Percentiles rank a stretch among this genome's conserved stretches.
Evolutionary conservation across 179 eudicot genomes (phyloP).

Genomic region (Heliamphora pulchella): DNA sequence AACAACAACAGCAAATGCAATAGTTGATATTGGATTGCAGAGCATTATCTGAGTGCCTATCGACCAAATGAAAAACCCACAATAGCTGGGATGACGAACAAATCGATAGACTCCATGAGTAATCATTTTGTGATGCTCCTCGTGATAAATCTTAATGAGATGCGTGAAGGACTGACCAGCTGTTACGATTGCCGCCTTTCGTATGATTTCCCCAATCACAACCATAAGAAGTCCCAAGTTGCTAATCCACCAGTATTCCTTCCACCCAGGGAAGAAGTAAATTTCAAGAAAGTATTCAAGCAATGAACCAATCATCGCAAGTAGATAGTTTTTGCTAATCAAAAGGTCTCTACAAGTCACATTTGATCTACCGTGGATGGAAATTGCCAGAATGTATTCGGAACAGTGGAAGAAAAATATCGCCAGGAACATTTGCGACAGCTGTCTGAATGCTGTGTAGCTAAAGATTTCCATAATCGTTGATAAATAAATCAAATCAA

Average conservation of each 20-base stretch:
- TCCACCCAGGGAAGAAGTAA: constrained; percentile 53
- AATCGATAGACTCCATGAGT: constrained; percentile 62
- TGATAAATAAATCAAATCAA: constrained; percentile 19
- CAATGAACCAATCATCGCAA: constrained; percentile 67
- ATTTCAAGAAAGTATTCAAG: constrained; percentile 64
- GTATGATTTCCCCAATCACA: constrained; percentile 58
- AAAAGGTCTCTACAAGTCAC: constrained; percentile 63
- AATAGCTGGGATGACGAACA: constrained; percentile 74
- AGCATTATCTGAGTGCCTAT: constrained; percentile 87
- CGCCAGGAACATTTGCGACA: constrained; percentile 35
- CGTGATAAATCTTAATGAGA: constrained; percentile 58
- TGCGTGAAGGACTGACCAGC: constrained; percentile 94
- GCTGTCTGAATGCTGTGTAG: constrained; percentile 36
- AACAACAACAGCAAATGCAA: constrained; percentile 59
- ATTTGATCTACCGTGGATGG: constrained; percentile 56
- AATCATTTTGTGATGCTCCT: constrained; percentile 63
- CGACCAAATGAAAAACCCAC: constrained; percentile 85
- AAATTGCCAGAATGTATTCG: constrained; percentile 46
- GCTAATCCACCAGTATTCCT: constrained; percentile 72
- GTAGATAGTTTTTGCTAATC: constrained; percentile 56
- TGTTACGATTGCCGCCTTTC: constrained; percentile 72
- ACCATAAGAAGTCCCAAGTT: constrained; percentile 65
- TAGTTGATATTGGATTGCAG: constrained; percentile 62
- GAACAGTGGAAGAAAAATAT: constrained; percentile 45
- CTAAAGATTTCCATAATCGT: constrained; percentile 47